Base-by-base conservation (phyloP, 1,284 basidiomycete genomes). In the Cutaneotrichosporon sp. region DNA sequence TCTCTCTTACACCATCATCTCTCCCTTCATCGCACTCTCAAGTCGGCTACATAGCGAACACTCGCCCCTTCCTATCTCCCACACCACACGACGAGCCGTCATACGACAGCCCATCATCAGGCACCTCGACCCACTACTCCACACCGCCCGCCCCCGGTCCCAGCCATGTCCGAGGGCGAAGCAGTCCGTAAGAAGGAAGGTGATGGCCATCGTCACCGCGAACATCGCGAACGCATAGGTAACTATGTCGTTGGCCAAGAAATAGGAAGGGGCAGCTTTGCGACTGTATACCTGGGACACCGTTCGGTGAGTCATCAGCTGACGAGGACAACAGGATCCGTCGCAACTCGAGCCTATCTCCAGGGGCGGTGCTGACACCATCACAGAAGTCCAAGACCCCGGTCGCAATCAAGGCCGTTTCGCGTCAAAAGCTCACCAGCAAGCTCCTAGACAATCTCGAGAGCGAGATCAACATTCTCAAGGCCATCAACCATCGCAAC, bases 361-460 rank as follows among this genome's bases (percentile, higher is more conserved):
- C 7, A n/a, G 38, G 1, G 14, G n/a, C 21, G 4, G 49, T 36
- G 56, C 64, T 65, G 42, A 61, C 49, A 55, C 53, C 14, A 31
- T 26, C 50, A 40, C 76, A 94, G 91, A 87, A 89, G 74, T 88
- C 88, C 18, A 85, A 86, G 70, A 81, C 86, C 32, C 85, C 87
- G 50, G 91, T 98, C 47, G 97, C 96, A 6, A 90, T 99, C 83
- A 99, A 99, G 85, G 91, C 92, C 5, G 93, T 99, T 65, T 90
- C 89, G 65, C 88, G 90, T 59, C 88, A 90, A 73, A 93, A 90
- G 72, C 87, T 99, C 38, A 94, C 90, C 30, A 84, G 89, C 30
- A 99, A 98, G 83, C 87, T 98, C 26, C 88, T 97, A 64, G 95
- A 98, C 80, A 99, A 98, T 76, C 86, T 99, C 34, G 92, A 97